A percentile compares a stretch with the other conserved stretches of the same genome.
phyloP scores from a whole-genome alignment of 441 rosid genomes.

The Macaranga tanarius region DNA sequence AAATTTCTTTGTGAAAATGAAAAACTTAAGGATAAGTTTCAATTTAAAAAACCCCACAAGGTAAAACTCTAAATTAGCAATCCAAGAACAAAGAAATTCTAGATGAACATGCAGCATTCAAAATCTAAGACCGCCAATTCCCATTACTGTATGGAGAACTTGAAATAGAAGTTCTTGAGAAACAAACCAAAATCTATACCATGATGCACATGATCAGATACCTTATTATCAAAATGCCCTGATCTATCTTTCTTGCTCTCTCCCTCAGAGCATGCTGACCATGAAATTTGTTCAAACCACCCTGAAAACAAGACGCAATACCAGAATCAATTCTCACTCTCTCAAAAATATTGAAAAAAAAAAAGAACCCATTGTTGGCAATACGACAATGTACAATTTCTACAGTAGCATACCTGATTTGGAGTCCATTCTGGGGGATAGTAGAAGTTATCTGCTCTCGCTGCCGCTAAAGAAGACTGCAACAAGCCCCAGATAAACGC shows the following conservation, averaged over 20 bases:
- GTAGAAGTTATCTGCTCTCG: constrained; percentile 94
- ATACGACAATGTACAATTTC: too few relatives aligned
- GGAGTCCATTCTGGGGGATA: constrained; percentile 98
- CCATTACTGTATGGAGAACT: not conserved
- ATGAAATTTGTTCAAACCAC: constrained; percentile 91
- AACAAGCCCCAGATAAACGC: not conserved
- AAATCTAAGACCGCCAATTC: not conserved
- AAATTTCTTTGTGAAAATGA: not conserved
- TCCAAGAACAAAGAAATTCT: not conserved
- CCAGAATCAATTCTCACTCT: constrained; percentile 8
- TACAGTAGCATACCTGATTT: constrained; percentile 43
- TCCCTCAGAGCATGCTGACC: constrained; percentile 97
- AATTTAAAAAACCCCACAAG: not conserved
- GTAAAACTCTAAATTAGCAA: not conserved
- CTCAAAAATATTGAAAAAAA: too few relatives aligned
- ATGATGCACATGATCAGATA: constrained; percentile 23
- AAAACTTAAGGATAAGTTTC: not conserved
- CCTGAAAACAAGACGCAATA: constrained; percentile 36
- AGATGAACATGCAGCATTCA: not conserved
- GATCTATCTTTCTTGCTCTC: constrained; percentile 84
- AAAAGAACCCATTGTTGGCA: too few relatives aligned
- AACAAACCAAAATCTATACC: too few relatives aligned
- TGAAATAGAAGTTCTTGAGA: too few relatives aligned
- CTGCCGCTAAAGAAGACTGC: constrained; percentile 96
- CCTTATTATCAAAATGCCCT: constrained; percentile 93